A percentile compares a stretch with the other conserved stretches of the same genome.
Conservation (phyloP, 192 early-diverging fungal genomes). For the Backusella tarrabulga region DNA sequence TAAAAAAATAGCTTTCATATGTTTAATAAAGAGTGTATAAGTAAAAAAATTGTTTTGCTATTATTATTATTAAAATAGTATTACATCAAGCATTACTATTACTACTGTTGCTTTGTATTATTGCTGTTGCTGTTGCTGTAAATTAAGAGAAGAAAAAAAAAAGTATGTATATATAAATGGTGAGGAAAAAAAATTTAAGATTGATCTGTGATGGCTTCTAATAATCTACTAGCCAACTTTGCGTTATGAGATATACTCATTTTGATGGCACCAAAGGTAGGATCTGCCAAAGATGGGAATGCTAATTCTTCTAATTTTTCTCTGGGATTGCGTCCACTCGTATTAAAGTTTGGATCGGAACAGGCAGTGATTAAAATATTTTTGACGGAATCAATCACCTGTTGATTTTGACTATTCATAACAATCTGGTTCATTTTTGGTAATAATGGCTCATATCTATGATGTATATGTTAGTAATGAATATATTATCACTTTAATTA, state of each 20-base stretch:
- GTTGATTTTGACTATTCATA: conserved; percentile 50
- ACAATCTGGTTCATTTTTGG: conserved; percentile 67
- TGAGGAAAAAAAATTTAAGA: not conserved
- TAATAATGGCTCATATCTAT: conserved; percentile 61
- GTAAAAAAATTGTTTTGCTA: not conserved
- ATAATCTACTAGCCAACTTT: conserved; percentile 12
- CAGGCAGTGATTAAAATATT: conserved; percentile 21
- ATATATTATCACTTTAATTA: not conserved
- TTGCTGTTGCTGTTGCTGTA: not conserved
- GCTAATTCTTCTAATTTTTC: conserved; percentile 51
- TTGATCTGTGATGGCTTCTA: conserved; percentile 21
- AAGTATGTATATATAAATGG: not conserved
- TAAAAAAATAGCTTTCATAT: not conserved
- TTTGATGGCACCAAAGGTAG: conserved; percentile 23
- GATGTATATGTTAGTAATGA: not conserved
- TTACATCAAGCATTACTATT: not conserved
- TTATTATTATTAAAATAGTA: not conserved
- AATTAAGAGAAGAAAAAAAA: not conserved
- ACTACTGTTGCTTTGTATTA: not conserved
- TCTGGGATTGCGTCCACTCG: conserved; percentile 34
- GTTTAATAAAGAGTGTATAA: not conserved
- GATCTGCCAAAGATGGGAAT: conserved; percentile 19
- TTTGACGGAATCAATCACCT: conserved; percentile 22
- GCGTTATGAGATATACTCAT: conserved; percentile 8
- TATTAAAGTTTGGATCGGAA: conserved; percentile 21